These are phyloP conservation scores for Suillus tomentosus DNA, from an alignment of 768 basidiomycete genomes.

Conservation along the genomic window DNA sequence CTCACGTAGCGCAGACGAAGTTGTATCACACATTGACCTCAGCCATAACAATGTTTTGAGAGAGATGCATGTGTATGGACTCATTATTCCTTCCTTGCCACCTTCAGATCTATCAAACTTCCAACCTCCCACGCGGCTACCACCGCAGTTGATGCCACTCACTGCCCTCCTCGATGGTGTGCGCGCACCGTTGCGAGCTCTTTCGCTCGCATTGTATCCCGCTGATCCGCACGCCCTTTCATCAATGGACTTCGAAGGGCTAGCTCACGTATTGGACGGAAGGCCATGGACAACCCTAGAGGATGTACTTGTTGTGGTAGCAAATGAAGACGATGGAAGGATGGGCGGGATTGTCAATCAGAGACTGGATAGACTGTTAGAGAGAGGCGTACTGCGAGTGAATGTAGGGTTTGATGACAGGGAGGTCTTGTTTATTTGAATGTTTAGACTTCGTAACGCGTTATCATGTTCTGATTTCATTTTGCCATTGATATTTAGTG, in stretches of 20 bases:
- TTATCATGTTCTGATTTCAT: background rate
- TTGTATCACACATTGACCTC: constrained; percentile 32
- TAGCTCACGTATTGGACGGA: constrained; percentile 25
- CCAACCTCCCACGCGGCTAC: constrained; percentile 11
- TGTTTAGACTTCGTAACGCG: background rate
- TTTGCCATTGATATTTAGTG: background rate
- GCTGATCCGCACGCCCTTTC: constrained; percentile 32
- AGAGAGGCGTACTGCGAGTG: constrained; percentile 32
- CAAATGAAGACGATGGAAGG: constrained; percentile 31
- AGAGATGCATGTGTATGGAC: constrained; percentile 35
- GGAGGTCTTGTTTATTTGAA: constrained; percentile 22
- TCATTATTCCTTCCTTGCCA: constrained; percentile 34
- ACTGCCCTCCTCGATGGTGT: constrained; percentile 31
- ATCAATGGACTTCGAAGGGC: constrained; percentile 32
- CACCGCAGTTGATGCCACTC: constrained; percentile 23
- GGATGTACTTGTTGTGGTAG: constrained; percentile 31
- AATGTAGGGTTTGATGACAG: constrained; percentile 35
- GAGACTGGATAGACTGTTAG: constrained; percentile 20
- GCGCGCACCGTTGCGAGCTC: constrained; percentile 28
- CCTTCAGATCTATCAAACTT: constrained; percentile 25
- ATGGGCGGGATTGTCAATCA: constrained; percentile 29
- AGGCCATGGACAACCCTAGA: constrained; percentile 25
- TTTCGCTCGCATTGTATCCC: constrained; percentile 34
- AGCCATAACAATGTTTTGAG: constrained; percentile 26
- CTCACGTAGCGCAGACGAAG: constrained; percentile 23